A percentile compares a stretch with the other conserved stretches of the same genome.
phyloP scores from a whole-genome alignment of 2,329 filamentous ascomycete species.

The Beauveria brongniartii region DNA sequence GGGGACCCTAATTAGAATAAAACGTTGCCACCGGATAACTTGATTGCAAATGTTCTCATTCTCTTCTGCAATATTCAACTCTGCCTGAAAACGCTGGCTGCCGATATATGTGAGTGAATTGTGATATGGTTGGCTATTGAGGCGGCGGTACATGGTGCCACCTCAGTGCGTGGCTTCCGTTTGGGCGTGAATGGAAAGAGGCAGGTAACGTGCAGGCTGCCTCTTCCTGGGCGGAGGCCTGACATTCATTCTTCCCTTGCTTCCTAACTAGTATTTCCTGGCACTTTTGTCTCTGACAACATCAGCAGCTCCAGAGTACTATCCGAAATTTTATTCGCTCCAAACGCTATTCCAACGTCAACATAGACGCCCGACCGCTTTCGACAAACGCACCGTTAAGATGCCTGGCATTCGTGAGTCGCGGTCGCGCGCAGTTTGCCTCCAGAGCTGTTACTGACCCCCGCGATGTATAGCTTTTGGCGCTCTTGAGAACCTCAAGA shows the following conservation, averaged over 20 bases:
- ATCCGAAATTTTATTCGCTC: slow-evolving; percentile 5
- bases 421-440: neutral
- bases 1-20: neutral
- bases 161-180: neutral
- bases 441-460: neutral
- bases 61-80: neutral
- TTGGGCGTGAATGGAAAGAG: neutral
- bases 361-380: neutral
- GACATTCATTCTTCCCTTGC: neutral
- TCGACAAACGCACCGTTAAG: slow-evolving; percentile 17
- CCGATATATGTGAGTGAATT: neutral
- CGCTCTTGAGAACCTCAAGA: slow-evolving; percentile 47
- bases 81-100: neutral
- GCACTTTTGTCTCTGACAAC: slow-evolving; percentile 1
- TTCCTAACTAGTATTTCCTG: neutral
- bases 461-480: slow-evolving; percentile 31
- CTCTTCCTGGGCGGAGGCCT: slow-evolving; percentile 4
- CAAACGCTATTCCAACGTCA: slow-evolving; percentile 15
- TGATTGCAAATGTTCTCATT: neutral
- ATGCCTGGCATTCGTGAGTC: slow-evolving; percentile 48
- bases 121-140: neutral
- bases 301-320: slow-evolving; percentile 2
- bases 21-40: neutral
- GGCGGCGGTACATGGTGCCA: neutral
- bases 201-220: slow-evolving; percentile 6